Evolutionary conservation across 305 asterid genomes (phyloP), one percentile per base, ranked within the genome.

Genomic region (Salvia sclarea): DNA sequence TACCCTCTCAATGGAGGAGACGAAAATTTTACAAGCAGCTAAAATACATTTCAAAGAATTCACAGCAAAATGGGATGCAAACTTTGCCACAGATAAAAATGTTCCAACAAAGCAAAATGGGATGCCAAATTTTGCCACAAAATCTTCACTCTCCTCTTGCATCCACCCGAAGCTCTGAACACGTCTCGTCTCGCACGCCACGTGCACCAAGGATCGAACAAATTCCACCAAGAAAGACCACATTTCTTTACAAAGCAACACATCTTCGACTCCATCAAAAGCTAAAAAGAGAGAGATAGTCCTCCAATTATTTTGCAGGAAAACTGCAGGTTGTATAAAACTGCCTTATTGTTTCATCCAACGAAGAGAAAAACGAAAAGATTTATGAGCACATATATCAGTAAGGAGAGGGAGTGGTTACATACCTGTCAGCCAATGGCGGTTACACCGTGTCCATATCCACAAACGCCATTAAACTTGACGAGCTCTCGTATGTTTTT

Each of bases 361-460:
- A 54, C 35, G 20, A 21, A 25, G 30, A 17, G 47, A 56, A 61
- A 37, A 21, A 0, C 2, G 0, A 17, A 17, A 41, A 48, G 9
- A 25, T 31, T 17, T 4, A 12, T 25, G 11, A 41, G 67, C 30
- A 54, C 25, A 43, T 37, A 49, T 59, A 8, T 44, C 5, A 43
- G 22, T 10, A 45, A 52, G 31, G 55, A 13, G 59, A 44, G 48
- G 7, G 43, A 52, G 35, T 6, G 66, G 18, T 66, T n/a, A 68
- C 33, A 37, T 71, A 80, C 85, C 85, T 74, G 73, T 69, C 37
- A 55, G 53, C 58, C 70, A 40, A 60, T 55, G 75, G 65, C 24
- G 43, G 35, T 66, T 56, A 18, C 58, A 28, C 61, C 30, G 71
- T 17, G 40, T 47, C 22, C 18, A 37, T 40, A 20, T 61, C 74